A percentile compares a stretch with the other conserved stretches of the same genome.
phyloP scores from a whole-genome alignment of 495 filamentous ascomycete genomes.

The Darksidea phi region DNA sequence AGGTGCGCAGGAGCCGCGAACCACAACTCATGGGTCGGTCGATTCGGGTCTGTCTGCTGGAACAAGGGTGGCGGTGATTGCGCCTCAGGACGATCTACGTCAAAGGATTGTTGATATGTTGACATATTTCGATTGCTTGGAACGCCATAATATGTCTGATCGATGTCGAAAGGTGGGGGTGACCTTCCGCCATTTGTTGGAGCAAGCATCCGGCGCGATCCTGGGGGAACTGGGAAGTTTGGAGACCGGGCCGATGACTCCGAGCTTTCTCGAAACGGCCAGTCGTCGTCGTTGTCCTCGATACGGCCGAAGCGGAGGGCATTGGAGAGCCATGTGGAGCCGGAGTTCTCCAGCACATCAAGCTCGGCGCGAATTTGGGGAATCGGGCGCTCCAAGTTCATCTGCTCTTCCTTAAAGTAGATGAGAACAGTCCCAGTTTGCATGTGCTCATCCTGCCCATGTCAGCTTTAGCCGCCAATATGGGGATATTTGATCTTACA shows the following conservation, averaged over 20 bases:
- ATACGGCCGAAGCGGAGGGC: slow-evolving; percentile 31
- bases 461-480: background rate
- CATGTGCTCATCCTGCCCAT: slow-evolving; percentile 35
- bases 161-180: slow-evolving; percentile 22
- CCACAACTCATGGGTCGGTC: slow-evolving; percentile 38
- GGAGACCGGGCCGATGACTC: slow-evolving; percentile 10
- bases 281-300: slow-evolving; percentile 33
- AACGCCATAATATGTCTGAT: slow-evolving; percentile 22
- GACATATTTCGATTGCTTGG: slow-evolving; percentile 6
- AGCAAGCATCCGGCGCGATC: slow-evolving; percentile 21
- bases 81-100: background rate
- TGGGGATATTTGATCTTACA: slow-evolving; percentile 11
- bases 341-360: slow-evolving; percentile 31
- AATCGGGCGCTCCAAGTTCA: slow-evolving; percentile 25
- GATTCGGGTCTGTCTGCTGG: background rate
- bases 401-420: slow-evolving; percentile 38
- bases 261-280: slow-evolving; percentile 28
- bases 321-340: slow-evolving; percentile 36
- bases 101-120: slow-evolving; percentile 3
- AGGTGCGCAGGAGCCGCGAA: slow-evolving; percentile 35
- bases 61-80: slow-evolving; percentile 9
- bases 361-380: slow-evolving; percentile 33
- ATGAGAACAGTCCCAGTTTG: slow-evolving; percentile 36
- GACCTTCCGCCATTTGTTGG: slow-evolving; percentile 17
- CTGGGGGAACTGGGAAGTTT: background rate